Evolutionary conservation across 2,329 filamentous ascomycete genomes (phyloP), one percentile per base, ranked within the genome.

Genomic region (Kalmusia sp.): DNA sequence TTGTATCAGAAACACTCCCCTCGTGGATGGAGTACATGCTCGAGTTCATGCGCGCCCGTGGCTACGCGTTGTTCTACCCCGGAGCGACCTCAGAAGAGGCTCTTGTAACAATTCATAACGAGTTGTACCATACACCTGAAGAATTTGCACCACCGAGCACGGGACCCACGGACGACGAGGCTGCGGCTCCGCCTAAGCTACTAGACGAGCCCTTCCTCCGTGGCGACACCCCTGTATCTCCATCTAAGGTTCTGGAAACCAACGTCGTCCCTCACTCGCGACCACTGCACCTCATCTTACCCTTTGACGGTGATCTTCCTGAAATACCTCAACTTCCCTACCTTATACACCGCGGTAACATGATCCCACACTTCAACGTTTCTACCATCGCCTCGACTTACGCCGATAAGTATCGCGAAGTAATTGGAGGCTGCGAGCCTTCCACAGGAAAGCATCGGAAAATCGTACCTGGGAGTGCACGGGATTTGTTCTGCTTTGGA

Each of bases 1-100:
- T 82, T 9, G 80, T 92, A n/a, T 86, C 86, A 43, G 87, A 86
- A 58, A 83, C 79, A 9, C 85, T 87, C 46, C 91, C 92, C 0
- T 82, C 89, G 0, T 95, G 91, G 87, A 80, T 92, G 51, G 90
- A 96, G 73, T 87, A 92, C 61, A 80, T 90, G 51, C 79, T 95
- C 31, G 88, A 91, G 67, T 82, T 97, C 14, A 89, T 90, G 58
- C 85, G 89, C 11, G 84, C 87, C 3, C 84, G 90, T 24, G 91
- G 90, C 11, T 96, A 96, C 74, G 86, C 84, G 62, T 86, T 91
- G 48, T 75, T 96, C 1, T 96, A 96, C 67, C 93, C 93, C 0
- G 84, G 86, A 31, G 79, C 69, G 5, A 63, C 63, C 2, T 57
- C 82, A 72, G 44, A 81, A 69, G 33, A 78, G 63, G 78, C 84